Conservation (phyloP, 208 protist species). For the Leishmania lainsoni region DNA sequence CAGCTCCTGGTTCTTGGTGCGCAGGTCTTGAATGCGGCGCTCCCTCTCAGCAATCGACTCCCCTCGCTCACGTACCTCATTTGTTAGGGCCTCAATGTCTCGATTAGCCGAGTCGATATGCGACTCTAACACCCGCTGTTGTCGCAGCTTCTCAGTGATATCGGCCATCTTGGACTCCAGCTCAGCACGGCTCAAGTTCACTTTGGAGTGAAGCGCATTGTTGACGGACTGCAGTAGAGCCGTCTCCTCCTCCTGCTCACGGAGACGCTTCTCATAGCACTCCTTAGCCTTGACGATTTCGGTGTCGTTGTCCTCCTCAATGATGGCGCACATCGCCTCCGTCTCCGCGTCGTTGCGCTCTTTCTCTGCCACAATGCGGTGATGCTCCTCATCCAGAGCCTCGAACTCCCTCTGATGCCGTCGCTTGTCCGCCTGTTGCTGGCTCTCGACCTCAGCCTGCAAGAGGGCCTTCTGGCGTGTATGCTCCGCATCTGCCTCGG, state of each 20-base stretch:
- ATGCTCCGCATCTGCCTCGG: conserved; percentile 70
- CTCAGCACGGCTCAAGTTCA: conserved; percentile 93
- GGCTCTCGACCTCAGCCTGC: conserved; percentile 41
- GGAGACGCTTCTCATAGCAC: conserved; percentile 92
- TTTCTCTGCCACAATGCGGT: conserved; percentile 62
- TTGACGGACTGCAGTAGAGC: conserved; percentile 90
- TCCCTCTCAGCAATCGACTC: conserved; percentile 97
- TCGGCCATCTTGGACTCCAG: conserved; percentile 90
- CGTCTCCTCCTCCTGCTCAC: conserved; percentile 88
- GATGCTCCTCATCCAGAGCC: conserved; percentile 67
- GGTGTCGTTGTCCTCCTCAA: conserved; percentile 96
- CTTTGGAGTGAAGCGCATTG: conserved; percentile 79
- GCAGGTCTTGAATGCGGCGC: conserved; percentile 96
- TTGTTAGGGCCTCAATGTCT: conserved; percentile 92
- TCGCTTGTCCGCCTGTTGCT: conserved; percentile 50
- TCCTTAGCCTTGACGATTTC: conserved; percentile 95
- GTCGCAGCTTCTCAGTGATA: conserved; percentile 83
- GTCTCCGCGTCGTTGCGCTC: conserved; percentile 78
- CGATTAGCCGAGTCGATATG: conserved; percentile 94
- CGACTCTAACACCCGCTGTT: conserved; percentile 83
- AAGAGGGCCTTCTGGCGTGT: conserved; percentile 53
- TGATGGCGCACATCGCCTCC: conserved; percentile 83
- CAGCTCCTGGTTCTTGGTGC: conserved; percentile 98
- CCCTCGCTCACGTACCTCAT: conserved; percentile 94
- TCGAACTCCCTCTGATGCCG: conserved; percentile 48